phyloP scores from a whole-genome alignment of 2,329 filamentous ascomycete species.

The Magnaporthiopsis rhizophila region DNA sequence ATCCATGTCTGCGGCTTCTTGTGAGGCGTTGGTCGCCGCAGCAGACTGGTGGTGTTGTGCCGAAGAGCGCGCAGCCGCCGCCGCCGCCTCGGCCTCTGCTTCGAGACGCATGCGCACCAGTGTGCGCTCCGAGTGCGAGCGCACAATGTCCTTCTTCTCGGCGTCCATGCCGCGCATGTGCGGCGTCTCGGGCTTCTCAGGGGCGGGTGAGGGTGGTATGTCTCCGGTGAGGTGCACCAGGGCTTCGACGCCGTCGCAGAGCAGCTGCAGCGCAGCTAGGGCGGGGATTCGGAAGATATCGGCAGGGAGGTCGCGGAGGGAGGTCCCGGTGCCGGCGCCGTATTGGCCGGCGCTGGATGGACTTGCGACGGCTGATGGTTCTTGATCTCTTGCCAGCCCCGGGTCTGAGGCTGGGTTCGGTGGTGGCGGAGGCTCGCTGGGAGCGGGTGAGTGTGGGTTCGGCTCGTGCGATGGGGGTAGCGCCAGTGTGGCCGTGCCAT shows the following conservation, averaged over 20 bases:
- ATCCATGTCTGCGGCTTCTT: conserved; percentile 29
- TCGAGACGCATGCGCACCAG: conserved; percentile 36
- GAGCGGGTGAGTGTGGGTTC: conserved; percentile 2
- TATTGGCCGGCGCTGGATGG: not conserved
- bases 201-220: conserved; percentile 70
- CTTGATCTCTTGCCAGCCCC: not conserved
- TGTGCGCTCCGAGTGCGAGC: conserved; percentile 49
- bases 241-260: conserved; percentile 64
- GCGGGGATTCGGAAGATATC: conserved; percentile 66
- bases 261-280: conserved; percentile 66
- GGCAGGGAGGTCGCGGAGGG: conserved; percentile 21
- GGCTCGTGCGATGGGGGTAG: not conserved
- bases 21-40: conserved; percentile 7
- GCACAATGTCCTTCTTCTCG: conserved; percentile 53
- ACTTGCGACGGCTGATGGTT: not conserved
- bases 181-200: conserved; percentile 54
- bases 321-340: conserved; percentile 10
- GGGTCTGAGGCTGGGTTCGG: conserved; percentile 11
- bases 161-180: conserved; percentile 55
- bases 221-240: conserved; percentile 69
- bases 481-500: not conserved
- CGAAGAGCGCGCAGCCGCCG: not conserved
- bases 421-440: conserved; percentile 6
- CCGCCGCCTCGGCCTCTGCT: conserved; percentile 20
- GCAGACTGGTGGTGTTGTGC: not conserved